These are phyloP conservation scores for Baudoinia panamericana DNA, from an alignment of 495 filamentous ascomycete species.

Conservation along the genomic window DNA sequence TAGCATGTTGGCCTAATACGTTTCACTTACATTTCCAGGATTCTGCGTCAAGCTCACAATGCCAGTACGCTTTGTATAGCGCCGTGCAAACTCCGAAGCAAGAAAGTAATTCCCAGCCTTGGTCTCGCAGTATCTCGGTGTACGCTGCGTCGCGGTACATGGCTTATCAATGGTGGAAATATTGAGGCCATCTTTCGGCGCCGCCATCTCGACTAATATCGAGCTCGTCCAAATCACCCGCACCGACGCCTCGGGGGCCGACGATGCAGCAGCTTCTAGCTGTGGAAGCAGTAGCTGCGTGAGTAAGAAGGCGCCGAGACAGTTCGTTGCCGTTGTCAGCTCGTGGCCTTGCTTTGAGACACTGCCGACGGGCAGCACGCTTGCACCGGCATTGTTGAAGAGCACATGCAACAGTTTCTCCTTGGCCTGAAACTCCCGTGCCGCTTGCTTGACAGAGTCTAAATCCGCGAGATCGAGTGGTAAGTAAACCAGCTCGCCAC, in stretches of 20 bases:
- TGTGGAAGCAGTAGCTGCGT: no score
- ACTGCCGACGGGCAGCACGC: conserved; percentile 9
- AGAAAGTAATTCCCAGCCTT: conserved; percentile 21
- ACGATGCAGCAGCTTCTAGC: no score
- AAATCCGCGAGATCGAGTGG: conserved; percentile 5
- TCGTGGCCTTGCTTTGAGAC: conserved; percentile 5
- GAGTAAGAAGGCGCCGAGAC: conserved; percentile 1
- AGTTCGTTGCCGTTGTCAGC: conserved; percentile 7
- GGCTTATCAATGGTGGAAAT: background rate
- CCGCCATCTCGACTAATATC: conserved; percentile 1
- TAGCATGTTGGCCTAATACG: no score
- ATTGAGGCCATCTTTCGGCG: conserved; percentile 2
- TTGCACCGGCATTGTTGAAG: conserved; percentile 28
- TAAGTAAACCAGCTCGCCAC: background rate
- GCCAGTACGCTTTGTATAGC: background rate
- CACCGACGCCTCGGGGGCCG: no score
- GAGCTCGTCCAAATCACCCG: no score
- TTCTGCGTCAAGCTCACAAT: background rate
- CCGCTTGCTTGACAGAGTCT: conserved; percentile 2
- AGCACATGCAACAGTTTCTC: conserved; percentile 10
- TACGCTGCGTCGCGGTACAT: background rate
- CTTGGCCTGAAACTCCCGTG: background rate
- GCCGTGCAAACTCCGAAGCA: conserved; percentile 7
- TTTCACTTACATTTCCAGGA: background rate
- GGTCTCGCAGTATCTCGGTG: conserved; percentile 5